Percentiles rank a stretch among this genome's conserved stretches.
These are phyloP conservation scores for Suillus sp. DNA, from an alignment of 768 basidiomycete genomes.

Conservation along the genomic window DNA sequence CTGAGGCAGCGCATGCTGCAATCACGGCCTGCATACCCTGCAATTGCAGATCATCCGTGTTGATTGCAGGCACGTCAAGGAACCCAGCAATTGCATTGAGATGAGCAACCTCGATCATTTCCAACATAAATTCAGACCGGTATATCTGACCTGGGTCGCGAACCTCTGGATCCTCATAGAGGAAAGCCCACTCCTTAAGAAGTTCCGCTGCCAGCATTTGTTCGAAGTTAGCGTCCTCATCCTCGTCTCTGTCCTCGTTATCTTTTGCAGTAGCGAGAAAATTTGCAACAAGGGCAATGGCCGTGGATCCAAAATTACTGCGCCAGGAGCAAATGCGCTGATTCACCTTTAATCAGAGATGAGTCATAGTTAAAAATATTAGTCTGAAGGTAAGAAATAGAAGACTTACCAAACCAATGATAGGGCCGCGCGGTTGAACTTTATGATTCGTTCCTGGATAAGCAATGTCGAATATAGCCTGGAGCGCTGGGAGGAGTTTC, in stretches of 20 bases:
- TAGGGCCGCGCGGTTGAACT: slow-evolving; percentile 8
- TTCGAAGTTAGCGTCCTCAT: background rate
- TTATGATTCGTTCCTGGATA: slow-evolving; percentile 13
- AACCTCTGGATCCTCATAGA: slow-evolving; percentile 12
- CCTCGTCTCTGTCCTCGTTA: background rate
- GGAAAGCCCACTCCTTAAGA: slow-evolving; percentile 5
- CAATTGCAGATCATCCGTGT: slow-evolving; percentile 4
- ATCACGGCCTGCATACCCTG: slow-evolving; percentile 10
- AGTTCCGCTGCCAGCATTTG: background rate
- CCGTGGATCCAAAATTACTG: slow-evolving; percentile 12
- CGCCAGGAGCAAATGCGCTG: slow-evolving; percentile 16
- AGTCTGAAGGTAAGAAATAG: background rate
- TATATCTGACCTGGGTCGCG: background rate
- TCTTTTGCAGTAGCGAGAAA: slow-evolving; percentile 6
- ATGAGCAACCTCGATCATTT: slow-evolving; percentile 9
- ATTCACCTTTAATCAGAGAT: slow-evolving; percentile 1
- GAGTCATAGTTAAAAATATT: background rate
- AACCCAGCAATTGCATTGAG: slow-evolving; percentile 9
- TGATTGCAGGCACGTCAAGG: slow-evolving; percentile 7
- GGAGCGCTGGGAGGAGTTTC: background rate
- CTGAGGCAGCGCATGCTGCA: slow-evolving; percentile 12
- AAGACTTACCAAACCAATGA: slow-evolving; percentile 13
- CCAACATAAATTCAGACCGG: slow-evolving; percentile 12
- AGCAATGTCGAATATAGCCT: slow-evolving; percentile 12
- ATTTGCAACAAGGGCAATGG: slow-evolving; percentile 11